A percentile compares a stretch with the other conserved stretches of the same genome.
Conservation (phyloP, 2,329 filamentous ascomycete species). For the Phialocephala sp. region DNA sequence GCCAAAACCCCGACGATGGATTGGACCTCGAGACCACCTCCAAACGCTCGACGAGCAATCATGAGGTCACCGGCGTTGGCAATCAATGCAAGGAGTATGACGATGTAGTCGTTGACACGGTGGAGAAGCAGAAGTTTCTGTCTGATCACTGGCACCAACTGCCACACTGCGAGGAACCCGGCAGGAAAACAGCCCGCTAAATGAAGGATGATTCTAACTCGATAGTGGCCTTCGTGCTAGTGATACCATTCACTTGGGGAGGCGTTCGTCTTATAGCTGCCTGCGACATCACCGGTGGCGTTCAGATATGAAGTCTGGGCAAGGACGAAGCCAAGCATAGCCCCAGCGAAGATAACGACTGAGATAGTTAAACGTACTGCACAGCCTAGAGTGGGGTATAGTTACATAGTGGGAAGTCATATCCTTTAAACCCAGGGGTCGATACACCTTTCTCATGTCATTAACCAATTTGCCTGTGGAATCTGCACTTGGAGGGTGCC, state of each 20-base stretch:
- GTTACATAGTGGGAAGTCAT: constrained; percentile 57
- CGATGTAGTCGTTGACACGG: constrained; percentile 63
- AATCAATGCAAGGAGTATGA: constrained; percentile 54
- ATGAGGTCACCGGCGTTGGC: constrained; percentile 58
- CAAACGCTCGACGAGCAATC: constrained; percentile 57
- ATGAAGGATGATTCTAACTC: constrained; percentile 53
- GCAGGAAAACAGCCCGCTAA: constrained; percentile 53
- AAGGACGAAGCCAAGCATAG: constrained; percentile 34
- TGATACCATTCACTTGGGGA: constrained; percentile 51
- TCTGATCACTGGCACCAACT: constrained; percentile 55
- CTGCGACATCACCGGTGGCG: constrained; percentile 38
- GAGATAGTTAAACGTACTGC: background rate
- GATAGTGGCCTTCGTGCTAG: constrained; percentile 41
- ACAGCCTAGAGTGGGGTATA: background rate
- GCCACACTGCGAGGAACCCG: constrained; percentile 50
- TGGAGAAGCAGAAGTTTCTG: constrained; percentile 59
- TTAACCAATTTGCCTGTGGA: constrained; percentile 6
- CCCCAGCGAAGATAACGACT: constrained; percentile 34
- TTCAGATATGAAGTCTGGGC: constrained; percentile 30
- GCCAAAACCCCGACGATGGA: constrained; percentile 49
- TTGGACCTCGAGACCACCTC: constrained; percentile 59
- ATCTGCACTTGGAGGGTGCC: background rate
- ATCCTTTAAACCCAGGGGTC: constrained; percentile 68
- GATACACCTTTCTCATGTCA: constrained; percentile 51
- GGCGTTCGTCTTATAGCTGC: constrained; percentile 32